phyloP scores from a whole-genome alignment of 2,329 filamentous ascomycete genomes.

The Pseudogymnoascus sp. region DNA sequence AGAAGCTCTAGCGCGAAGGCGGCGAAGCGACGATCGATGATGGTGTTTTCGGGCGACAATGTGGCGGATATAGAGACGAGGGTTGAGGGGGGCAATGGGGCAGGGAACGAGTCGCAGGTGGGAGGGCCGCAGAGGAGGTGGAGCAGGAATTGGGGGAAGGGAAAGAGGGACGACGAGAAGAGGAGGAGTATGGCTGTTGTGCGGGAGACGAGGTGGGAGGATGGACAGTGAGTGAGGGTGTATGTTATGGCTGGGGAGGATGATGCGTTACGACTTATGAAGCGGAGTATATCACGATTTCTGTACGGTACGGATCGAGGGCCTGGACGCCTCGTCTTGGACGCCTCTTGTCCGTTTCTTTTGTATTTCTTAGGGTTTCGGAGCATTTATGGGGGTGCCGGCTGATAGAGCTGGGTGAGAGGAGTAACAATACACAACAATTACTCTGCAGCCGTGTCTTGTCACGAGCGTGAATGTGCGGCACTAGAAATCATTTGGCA shows the following conservation, averaged over 20 bases:
- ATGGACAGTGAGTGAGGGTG: not conserved
- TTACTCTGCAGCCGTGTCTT: not conserved
- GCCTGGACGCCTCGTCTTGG: not conserved
- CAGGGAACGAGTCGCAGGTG: not conserved
- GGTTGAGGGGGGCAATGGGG: not conserved
- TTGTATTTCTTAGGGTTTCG: conserved; percentile 2
- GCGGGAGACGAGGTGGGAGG: not conserved
- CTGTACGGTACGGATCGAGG: not conserved
- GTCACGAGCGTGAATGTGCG: not conserved
- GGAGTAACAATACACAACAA: not conserved
- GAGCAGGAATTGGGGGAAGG: not conserved
- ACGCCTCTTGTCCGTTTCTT: not conserved
- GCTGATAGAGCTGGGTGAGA: not conserved
- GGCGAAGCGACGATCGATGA: not conserved
- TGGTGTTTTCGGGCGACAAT: not conserved
- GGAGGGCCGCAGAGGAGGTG: not conserved
- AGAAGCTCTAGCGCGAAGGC: not conserved
- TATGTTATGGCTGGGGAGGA: not conserved
- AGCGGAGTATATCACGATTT: not conserved
- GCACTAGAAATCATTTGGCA: not conserved
- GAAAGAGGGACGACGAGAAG: not conserved
- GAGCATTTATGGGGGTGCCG: not conserved
- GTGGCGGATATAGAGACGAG: not conserved
- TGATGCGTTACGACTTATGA: not conserved
- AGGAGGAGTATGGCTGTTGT: conserved; percentile 9